Evolutionary conservation across 208 protist genomes (phyloP), one percentile per base, ranked within the genome.

Genomic region (Crithidia fasciculata): DNA sequence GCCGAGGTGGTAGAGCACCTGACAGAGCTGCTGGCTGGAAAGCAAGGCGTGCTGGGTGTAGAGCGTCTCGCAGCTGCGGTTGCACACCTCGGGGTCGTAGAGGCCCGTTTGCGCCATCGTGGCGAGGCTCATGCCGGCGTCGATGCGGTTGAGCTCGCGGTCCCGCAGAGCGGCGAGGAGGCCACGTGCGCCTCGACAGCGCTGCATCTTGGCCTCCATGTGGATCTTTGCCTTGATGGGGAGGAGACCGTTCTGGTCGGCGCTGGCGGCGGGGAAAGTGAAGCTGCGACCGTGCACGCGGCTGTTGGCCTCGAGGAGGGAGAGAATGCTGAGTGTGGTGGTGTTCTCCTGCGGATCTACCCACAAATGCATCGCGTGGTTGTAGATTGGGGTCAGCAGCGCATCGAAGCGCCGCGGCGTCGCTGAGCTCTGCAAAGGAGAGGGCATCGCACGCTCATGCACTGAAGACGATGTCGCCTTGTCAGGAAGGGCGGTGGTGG

Each of bases 191-290:
- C 87, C 84, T 0, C 57, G 7, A 71, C 89, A 95, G 39, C 89
- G 88, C 70, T 95, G 90, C 73, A 97, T 68, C 70, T 95, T 95
- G 2, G 93, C 89, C 73, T 95, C 91, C 91, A 97, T 95, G 36
- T 93, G 83, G 0, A 95, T 72, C 55, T 92, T 90, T 19, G 82
- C 85, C 59, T 95, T 95, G 15, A 85, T 81, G 10, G 93, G 93
- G 4, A 97, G 76, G 9, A 97, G 77, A 9, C 84, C 79, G 37
- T 69, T 66, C 54, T 90, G 86, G 63, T 95, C 89, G 8, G 71
- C 80, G 52, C 68, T 74, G 43, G 79, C 64, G 5, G 90, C 68
- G 12, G 80, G 74, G 66, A 95, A 95, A 18, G 75, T 76, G 70
- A 92, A 95, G 37, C 60, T 66, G 15, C 78, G 80, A 10, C 86